Evolutionary conservation across 1,139 yeast genomes (phyloP), one percentile per base, ranked within the genome.

Genomic region (Suhomyces bolitotheri): DNA sequence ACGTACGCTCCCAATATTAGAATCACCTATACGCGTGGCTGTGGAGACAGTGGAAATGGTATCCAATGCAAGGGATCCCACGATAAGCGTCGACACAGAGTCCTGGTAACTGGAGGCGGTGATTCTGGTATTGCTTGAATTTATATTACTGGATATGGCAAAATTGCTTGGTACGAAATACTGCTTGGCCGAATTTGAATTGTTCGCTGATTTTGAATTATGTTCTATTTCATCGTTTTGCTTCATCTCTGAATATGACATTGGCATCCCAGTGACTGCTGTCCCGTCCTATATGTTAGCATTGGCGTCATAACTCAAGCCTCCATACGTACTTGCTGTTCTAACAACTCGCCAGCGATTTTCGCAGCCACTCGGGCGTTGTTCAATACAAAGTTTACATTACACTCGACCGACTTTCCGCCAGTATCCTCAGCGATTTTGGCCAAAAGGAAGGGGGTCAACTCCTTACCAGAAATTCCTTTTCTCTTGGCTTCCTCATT

Each of bases 61-160:
- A 51, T 88, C 96, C 23, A 84, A 59, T 0, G 96, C 95, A 23
- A 88, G 64, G 1, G 94, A 80, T 0, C 96, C 96, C 15, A 86
- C 66, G 1, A 85, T 76, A 2, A 79, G 55, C 0, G 73, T 53
- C 21, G 63, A 15, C 4, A 16, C 31, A 6, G 16, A 16, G 16
- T 28, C 30, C 20, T n/a, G n/a, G n/a, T n/a, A n/a, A n/a, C n/a
- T n/a, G n/a, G n/a, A n/a, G n/a, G n/a, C 1, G 22, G 9, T 26
- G 29, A 8, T 25, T 16, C 21, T n/a, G 15, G 4, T n/a, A 5
- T 8, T 25, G 28, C n/a, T n/a, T n/a, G n/a, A n/a, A n/a, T n/a
- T n/a, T n/a, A n/a, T n/a, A n/a, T n/a, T n/a, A n/a, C n/a, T n/a
- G n/a, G n/a, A n/a, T n/a, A n/a, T n/a, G n/a, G n/a, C n/a, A n/a